Percentiles rank a stretch among this genome's conserved stretches.
These are phyloP conservation scores for Podaxis rugospora DNA, from an alignment of 768 basidiomycete species.

Conservation along the genomic window DNA sequence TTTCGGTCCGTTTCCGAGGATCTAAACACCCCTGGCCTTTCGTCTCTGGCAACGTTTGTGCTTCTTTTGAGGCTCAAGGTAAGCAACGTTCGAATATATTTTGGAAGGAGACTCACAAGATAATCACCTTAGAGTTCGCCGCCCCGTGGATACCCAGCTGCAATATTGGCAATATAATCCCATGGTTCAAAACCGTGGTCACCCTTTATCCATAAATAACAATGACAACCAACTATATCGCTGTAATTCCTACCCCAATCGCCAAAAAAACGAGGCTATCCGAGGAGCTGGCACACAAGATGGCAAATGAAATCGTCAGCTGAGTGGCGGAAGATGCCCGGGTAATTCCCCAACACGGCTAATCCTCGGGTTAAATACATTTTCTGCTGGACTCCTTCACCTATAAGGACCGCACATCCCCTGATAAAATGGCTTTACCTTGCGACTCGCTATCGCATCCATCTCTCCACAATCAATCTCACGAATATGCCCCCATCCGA, in stretches of 20 bases:
- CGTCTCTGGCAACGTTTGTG: not conserved
- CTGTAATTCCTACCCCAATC: not conserved
- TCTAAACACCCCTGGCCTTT: not conserved
- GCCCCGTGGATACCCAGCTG: not conserved
- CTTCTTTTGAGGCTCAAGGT: not conserved
- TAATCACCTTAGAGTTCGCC: too few species aligned
- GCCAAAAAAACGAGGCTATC: not conserved
- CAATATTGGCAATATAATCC: not conserved
- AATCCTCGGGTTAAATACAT: not conserved
- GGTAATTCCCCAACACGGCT: not conserved
- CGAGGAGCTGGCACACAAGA: not conserved
- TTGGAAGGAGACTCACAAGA: not conserved
- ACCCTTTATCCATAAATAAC: not conserved
- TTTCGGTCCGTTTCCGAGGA: not conserved
- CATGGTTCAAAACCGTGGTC: not conserved
- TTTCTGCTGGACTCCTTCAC: not conserved
- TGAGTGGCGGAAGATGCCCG: not conserved
- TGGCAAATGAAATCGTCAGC: not conserved
- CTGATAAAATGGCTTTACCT: not conserved
- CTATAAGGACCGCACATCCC: not conserved
- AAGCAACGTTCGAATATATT: not conserved
- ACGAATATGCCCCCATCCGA: slow-evolving; percentile 59
- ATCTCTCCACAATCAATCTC: not conserved
- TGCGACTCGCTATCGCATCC: not conserved
- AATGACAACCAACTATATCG: not conserved